These are phyloP conservation scores for Tetrapisispora nanseiensis DNA, from an alignment of 805 yeast species.

Conservation along the genomic window DNA sequence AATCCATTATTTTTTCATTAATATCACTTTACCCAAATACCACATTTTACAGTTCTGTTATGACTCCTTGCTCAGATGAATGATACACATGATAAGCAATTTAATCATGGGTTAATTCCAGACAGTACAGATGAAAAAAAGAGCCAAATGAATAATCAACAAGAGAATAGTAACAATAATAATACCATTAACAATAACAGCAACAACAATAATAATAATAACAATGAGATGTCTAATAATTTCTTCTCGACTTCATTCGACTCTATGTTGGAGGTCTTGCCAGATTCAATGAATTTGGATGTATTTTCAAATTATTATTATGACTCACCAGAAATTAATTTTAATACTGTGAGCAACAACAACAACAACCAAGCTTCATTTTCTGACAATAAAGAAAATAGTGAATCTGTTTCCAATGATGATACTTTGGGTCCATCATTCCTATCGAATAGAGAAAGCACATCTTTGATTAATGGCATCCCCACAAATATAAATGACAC, in stretches of 20 bases:
- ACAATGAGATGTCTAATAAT: not conserved
- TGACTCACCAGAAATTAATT: conserved; percentile 3
- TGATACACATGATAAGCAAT: not conserved
- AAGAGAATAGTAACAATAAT: no score
- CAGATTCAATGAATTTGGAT: conserved; percentile 21
- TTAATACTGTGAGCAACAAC: not conserved
- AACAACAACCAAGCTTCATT: no score
- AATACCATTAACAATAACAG: not conserved
- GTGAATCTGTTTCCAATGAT: not conserved
- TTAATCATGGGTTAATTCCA: conserved; percentile 1
- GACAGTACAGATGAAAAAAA: not conserved
- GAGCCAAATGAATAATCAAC: not conserved
- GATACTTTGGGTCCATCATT: not conserved
- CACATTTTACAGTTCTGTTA: not conserved
- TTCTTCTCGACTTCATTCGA: conserved; percentile 17
- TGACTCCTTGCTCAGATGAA: conserved; percentile 3
- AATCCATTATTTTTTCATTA: no score
- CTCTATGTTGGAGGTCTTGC: conserved; percentile 29
- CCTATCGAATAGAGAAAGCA: not conserved
- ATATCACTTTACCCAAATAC: no score
- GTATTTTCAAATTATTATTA: conserved; percentile 7
- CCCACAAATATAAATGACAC: not conserved
- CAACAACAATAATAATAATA: not conserved
- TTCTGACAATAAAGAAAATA: not conserved
- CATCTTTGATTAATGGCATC: not conserved